Conservation (phyloP, 768 basidiomycete genomes). For the Amanita jacksonii region DNA sequence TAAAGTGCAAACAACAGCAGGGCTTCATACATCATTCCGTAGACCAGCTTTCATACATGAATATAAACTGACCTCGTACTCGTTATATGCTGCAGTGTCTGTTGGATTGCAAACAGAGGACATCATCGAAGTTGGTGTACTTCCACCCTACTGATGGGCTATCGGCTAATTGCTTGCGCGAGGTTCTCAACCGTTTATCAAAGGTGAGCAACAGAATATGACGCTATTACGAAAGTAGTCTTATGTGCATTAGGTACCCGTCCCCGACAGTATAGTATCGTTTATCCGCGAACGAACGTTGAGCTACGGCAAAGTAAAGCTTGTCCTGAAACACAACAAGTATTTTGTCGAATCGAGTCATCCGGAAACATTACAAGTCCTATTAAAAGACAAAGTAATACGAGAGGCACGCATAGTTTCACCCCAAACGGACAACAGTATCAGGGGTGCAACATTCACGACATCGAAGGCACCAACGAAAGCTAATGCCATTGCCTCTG, state of each 20-base stretch:
- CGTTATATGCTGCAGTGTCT: slow-evolving; percentile 96
- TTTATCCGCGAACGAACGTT: slow-evolving; percentile 91
- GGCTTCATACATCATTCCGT: slow-evolving; percentile 14
- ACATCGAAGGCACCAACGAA: slow-evolving; percentile 76
- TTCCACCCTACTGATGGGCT: slow-evolving; percentile 14
- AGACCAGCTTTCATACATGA: slow-evolving; percentile 98
- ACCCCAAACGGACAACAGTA: slow-evolving; percentile 61
- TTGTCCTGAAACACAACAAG: slow-evolving; percentile 95
- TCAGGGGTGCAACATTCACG: slow-evolving; percentile 68
- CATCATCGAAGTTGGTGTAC: slow-evolving; percentile 83
- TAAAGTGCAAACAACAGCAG: slow-evolving; percentile 21
- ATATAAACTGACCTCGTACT: slow-evolving; percentile 97
- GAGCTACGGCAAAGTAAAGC: slow-evolving; percentile 97
- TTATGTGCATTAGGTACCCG: slow-evolving; percentile 59
- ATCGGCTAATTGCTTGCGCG: slow-evolving; percentile 21
- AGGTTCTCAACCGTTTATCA: slow-evolving; percentile 76
- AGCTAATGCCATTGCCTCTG: slow-evolving; percentile 79
- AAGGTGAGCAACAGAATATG: slow-evolving; percentile 44
- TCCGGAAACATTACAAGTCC: slow-evolving; percentile 81
- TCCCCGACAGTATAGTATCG: slow-evolving; percentile 75
- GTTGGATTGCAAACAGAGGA: slow-evolving; percentile 97
- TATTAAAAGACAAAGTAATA: slow-evolving; percentile 82
- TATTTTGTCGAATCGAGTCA: slow-evolving; percentile 96
- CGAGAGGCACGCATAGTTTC: slow-evolving; percentile 74
- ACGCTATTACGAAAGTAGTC: slow-evolving; percentile 3